Evolutionary conservation across 2,329 filamentous ascomycete genomes (phyloP).

Genomic region (Fusarium bactridioides): DNA sequence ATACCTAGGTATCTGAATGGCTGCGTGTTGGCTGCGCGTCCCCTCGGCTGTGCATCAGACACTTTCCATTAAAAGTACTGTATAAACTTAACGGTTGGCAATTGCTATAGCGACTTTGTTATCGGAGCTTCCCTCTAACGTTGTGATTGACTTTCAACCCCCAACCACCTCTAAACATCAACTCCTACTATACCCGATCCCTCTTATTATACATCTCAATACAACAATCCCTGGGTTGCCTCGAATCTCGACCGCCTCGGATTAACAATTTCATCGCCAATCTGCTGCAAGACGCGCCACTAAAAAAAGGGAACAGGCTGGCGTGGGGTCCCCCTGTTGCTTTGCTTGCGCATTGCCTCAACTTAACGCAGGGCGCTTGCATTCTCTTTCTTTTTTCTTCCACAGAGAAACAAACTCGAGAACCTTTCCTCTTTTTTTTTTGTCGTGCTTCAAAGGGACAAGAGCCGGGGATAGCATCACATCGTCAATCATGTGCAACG

Average conservation of each 20-base stretch:
- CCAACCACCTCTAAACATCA: not conserved
- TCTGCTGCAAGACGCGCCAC: constrained; percentile 24
- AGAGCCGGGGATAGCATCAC: not conserved
- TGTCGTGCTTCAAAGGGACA: not conserved
- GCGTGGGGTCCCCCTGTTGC: constrained; percentile 29
- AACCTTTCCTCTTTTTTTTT: not conserved
- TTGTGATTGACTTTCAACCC: not conserved
- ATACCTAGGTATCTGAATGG: not conserved
- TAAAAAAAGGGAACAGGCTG: constrained; percentile 28
- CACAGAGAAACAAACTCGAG: not conserved
- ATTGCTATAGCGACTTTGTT: constrained; percentile 11
- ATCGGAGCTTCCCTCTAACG: not conserved
- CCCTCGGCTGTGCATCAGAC: constrained; percentile 1
- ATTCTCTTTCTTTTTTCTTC: not conserved
- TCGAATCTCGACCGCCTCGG: constrained; percentile 15
- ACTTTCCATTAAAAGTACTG: not conserved
- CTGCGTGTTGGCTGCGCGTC: not conserved
- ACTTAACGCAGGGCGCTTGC: constrained; percentile 8
- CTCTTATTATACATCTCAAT: not conserved
- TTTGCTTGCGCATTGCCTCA: constrained; percentile 25
- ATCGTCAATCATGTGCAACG: constrained; percentile 29
- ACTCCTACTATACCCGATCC: not conserved
- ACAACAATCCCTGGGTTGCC: constrained; percentile 11
- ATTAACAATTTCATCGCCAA: constrained; percentile 5
- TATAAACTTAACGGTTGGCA: not conserved